Evolutionary conservation across 176 grass and related monocot species (phyloP).

Genomic region (Saccharum spontaneum): DNA sequence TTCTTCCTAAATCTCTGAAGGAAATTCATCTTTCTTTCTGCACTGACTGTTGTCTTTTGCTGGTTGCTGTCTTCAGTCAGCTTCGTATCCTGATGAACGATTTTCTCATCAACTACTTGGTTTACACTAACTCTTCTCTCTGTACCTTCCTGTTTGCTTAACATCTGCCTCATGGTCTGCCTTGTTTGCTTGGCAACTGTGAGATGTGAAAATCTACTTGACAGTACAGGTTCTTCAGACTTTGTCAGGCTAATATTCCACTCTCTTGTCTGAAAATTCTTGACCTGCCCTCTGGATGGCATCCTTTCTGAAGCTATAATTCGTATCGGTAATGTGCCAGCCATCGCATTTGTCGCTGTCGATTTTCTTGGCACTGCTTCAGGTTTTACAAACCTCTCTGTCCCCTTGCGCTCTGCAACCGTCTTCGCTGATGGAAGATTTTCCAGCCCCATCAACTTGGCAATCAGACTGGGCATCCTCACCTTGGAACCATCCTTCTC

Average conservation of each 20-base stretch:
- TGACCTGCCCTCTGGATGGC: conserved; percentile 24
- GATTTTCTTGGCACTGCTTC: conserved; percentile 41
- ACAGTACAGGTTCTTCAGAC: conserved; percentile 35
- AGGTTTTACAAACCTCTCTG: conserved; percentile 53
- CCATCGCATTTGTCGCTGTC: neutral
- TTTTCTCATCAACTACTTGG: conserved; percentile 30
- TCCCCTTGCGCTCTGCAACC: conserved; percentile 28
- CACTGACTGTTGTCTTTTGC: conserved; percentile 19
- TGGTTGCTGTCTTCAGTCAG: conserved; percentile 37
- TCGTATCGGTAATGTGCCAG: conserved; percentile 36
- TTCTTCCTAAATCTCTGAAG: conserved; percentile 42
- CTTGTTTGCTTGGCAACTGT: conserved; percentile 42
- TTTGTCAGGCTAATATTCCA: conserved; percentile 39
- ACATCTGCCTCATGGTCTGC: conserved; percentile 49
- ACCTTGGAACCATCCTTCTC: conserved; percentile 47
- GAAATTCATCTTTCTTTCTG: conserved; percentile 42
- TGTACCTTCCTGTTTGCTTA: conserved; percentile 28
- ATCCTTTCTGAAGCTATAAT: conserved; percentile 39
- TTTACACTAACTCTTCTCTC: conserved; percentile 33
- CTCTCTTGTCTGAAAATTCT: conserved; percentile 36
- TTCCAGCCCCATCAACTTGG: conserved; percentile 94
- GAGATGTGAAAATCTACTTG: conserved; percentile 13
- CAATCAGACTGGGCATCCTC: conserved; percentile 76
- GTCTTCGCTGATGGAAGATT: conserved; percentile 56
- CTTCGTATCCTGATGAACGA: conserved; percentile 30